Evolutionary conservation across 2,329 filamentous ascomycete species (phyloP).

Genomic region (Trichoderma sp.): DNA sequence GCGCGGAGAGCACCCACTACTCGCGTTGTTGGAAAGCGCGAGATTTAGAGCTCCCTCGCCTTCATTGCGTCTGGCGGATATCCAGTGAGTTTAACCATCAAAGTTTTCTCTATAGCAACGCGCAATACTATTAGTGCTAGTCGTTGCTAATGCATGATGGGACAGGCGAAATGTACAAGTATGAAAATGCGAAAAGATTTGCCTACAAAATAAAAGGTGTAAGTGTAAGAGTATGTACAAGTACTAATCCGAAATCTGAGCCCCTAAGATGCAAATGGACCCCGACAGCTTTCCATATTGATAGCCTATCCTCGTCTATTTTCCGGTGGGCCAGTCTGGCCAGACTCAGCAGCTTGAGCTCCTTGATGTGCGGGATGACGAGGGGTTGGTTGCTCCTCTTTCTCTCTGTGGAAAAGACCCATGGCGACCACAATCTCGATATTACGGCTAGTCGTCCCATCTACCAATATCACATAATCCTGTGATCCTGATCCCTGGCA

Average conservation of each 20-base stretch:
- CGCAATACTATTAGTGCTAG: background rate
- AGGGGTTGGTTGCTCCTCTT: background rate
- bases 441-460: background rate
- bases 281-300: background rate
- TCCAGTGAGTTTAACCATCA: background rate
- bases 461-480: background rate
- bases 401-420: background rate
- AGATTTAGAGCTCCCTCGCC: background rate
- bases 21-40: background rate
- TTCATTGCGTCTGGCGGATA: background rate
- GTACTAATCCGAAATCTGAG: background rate
- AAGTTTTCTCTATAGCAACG: background rate
- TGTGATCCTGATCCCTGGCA: background rate
- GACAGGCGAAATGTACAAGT: background rate
- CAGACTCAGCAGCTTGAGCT: background rate
- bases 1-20: background rate
- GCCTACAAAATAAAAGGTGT: background rate
- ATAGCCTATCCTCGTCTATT: background rate
- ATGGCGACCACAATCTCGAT: background rate
- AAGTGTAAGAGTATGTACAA: background rate
- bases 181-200: background rate
- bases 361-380: background rate
- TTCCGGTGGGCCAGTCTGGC: background rate
- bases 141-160: constrained; percentile 3
- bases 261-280: background rate